Evolutionary conservation across 495 filamentous ascomycete species (phyloP).

Genomic region (Penicillium roqueforti): DNA sequence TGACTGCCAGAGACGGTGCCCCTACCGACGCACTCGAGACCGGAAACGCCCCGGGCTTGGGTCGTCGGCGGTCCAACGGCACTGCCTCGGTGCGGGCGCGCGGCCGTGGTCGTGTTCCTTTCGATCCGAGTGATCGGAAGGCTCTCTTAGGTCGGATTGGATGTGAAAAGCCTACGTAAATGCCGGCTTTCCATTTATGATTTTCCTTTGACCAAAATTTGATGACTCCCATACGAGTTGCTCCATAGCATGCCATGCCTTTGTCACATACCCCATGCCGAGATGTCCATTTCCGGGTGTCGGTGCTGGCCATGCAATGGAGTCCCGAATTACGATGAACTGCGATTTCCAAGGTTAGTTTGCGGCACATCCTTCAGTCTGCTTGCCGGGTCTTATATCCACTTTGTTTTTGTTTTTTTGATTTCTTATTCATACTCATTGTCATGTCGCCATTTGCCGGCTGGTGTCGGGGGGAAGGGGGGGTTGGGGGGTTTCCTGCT

Average conservation of each 20-base stretch:
- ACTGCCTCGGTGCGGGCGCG: slow-evolving; percentile 32
- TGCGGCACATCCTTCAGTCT: slow-evolving; percentile 5
- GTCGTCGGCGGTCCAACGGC: slow-evolving; percentile 45
- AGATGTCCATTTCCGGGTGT: slow-evolving; percentile 1
- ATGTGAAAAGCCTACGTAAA: slow-evolving; percentile 59
- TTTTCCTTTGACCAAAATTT: slow-evolving; percentile 15
- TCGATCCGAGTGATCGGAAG: slow-evolving; percentile 69
- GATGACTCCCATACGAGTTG: slow-evolving; percentile 16
- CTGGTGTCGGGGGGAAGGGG: slow-evolving; percentile 11
- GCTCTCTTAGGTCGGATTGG: slow-evolving; percentile 69
- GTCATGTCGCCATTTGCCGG: neutral
- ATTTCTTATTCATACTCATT: slow-evolving; percentile 2
- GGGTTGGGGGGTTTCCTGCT: slow-evolving; percentile 7
- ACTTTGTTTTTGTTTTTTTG: slow-evolving; percentile 9
- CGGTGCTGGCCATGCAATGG: slow-evolving; percentile 14
- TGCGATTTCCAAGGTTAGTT: slow-evolving; percentile 16
- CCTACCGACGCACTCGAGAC: slow-evolving; percentile 20
- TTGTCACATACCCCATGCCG: slow-evolving; percentile 5
- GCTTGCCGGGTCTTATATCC: slow-evolving; percentile 25
- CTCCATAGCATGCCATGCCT: slow-evolving; percentile 21
- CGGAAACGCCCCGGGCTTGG: slow-evolving; percentile 36
- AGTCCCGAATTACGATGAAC: slow-evolving; percentile 21
- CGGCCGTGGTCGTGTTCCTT: slow-evolving; percentile 46
- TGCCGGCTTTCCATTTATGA: slow-evolving; percentile 5
- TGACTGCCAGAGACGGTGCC: slow-evolving; percentile 25